Percentiles rank a stretch among this genome's conserved stretches.
Evolutionary conservation across 495 filamentous ascomycete genomes (phyloP).

Genomic region (Aspergillus kassunensis): DNA sequence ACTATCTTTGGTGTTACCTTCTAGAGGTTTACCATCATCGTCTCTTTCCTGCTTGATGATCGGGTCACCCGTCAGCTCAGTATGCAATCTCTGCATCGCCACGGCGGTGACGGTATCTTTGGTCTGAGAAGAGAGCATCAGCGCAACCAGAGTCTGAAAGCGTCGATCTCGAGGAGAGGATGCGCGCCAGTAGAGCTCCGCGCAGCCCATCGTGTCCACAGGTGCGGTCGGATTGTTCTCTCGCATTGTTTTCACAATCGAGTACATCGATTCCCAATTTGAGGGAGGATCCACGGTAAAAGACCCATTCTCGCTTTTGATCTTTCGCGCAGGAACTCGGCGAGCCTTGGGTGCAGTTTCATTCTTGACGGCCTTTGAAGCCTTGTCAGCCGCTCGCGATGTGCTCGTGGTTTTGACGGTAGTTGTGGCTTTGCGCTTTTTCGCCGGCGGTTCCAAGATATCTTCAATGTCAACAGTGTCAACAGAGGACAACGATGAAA

Average conservation of each 20-base stretch:
- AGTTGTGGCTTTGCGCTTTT: slow-evolving; percentile 50
- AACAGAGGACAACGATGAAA: slow-evolving; percentile 41
- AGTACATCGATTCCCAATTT: slow-evolving; percentile 83
- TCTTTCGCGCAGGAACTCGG: slow-evolving; percentile 62
- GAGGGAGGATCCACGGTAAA: slow-evolving; percentile 62
- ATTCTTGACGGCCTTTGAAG: slow-evolving; percentile 19
- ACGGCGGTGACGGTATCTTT: slow-evolving; percentile 91
- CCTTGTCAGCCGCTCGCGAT: slow-evolving; percentile 1
- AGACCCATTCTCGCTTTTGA: slow-evolving; percentile 52
- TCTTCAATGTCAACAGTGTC: slow-evolving; percentile 62
- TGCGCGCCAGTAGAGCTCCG: slow-evolving; percentile 54
- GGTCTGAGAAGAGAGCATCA: slow-evolving; percentile 97
- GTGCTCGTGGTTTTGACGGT: slow-evolving; percentile 18
- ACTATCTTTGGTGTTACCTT: slow-evolving; percentile 42
- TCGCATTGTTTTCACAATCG: slow-evolving; percentile 74
- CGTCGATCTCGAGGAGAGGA: slow-evolving; percentile 57
- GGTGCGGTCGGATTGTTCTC: slow-evolving; percentile 67
- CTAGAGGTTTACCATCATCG: slow-evolving; percentile 15
- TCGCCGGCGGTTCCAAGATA: slow-evolving; percentile 40
- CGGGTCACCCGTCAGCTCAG: slow-evolving; percentile 53
- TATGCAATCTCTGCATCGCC: slow-evolving; percentile 76
- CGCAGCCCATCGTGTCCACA: slow-evolving; percentile 98
- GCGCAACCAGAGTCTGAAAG: slow-evolving; percentile 84
- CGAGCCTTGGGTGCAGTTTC: slow-evolving; percentile 35
- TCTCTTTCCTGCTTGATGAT: slow-evolving; percentile 14